Conservation (phyloP, 495 filamentous ascomycete species). For the Penicillium lagena region DNA sequence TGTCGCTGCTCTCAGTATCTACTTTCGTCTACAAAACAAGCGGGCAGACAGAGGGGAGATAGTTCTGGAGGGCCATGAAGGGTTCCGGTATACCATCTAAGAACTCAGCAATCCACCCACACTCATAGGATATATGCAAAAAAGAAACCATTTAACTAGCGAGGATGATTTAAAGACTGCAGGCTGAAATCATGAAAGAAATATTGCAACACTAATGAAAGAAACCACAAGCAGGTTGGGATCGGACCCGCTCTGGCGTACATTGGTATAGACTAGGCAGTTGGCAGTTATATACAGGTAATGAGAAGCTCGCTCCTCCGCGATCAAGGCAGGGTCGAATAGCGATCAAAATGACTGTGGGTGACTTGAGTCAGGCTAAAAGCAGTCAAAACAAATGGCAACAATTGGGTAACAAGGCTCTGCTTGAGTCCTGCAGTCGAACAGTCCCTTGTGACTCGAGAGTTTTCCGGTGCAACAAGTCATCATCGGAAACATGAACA, state of each 20-base stretch:
- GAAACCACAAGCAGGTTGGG: not conserved
- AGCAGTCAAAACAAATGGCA: not conserved
- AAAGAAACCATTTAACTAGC: no score
- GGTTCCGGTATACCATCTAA: not conserved
- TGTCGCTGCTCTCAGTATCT: not conserved
- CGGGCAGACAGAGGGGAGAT: not conserved
- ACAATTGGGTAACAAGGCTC: not conserved
- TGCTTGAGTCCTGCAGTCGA: not conserved
- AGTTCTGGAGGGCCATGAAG: not conserved
- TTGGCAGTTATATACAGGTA: slow-evolving; percentile 30
- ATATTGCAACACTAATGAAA: slow-evolving; percentile 1
- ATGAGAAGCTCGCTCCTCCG: slow-evolving; percentile 4
- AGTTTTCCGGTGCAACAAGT: no score
- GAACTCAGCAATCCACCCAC: not conserved
- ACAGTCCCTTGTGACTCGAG: no score
- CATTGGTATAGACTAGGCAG: slow-evolving; percentile 18
- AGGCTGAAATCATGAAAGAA: not conserved
- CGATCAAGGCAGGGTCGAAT: no score
- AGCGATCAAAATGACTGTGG: not conserved
- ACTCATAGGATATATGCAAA: not conserved
- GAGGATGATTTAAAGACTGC: no score
- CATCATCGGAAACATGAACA: no score
- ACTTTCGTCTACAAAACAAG: not conserved
- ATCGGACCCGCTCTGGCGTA: not conserved
- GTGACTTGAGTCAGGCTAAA: not conserved